These are phyloP conservation scores for Rubia tinctorum DNA, from an alignment of 305 asterid genomes.

Conservation along the genomic window DNA sequence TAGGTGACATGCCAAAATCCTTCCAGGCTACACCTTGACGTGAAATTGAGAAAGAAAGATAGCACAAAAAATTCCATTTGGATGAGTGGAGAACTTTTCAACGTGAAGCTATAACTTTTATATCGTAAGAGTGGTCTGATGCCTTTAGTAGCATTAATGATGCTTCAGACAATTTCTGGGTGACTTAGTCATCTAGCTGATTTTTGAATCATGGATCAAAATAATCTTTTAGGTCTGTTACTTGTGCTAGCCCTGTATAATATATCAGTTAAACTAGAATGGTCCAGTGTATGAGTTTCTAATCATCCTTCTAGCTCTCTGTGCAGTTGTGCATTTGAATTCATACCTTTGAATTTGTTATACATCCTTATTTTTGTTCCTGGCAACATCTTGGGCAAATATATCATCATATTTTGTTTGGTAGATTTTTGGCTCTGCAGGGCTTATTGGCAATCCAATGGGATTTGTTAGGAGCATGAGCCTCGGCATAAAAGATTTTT, in stretches of 20 bases:
- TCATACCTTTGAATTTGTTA: neutral
- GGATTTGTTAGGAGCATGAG: conserved; percentile 96
- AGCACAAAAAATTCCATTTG: neutral
- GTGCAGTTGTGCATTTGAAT: neutral
- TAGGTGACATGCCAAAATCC: neutral
- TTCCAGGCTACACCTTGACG: neutral
- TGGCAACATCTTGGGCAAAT: neutral
- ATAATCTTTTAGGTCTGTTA: neutral
- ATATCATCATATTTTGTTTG: conserved; percentile 6
- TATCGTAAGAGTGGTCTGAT: neutral
- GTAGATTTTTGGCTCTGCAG: conserved; percentile 99
- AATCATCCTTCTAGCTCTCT: neutral
- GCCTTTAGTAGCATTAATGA: neutral
- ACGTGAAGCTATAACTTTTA: neutral
- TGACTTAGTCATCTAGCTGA: neutral
- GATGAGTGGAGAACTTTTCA: neutral
- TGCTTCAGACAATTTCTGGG: neutral
- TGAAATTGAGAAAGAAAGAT: neutral
- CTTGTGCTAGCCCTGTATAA: neutral
- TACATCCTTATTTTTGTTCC: neutral
- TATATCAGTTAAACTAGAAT: neutral
- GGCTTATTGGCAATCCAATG: conserved; percentile 95
- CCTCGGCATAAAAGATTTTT: conserved; percentile 90
- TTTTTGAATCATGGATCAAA: neutral
- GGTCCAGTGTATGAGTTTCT: neutral